Evolutionary conservation across 1,139 yeast species (phyloP).

Genomic region (Nematodospora anomalae): DNA sequence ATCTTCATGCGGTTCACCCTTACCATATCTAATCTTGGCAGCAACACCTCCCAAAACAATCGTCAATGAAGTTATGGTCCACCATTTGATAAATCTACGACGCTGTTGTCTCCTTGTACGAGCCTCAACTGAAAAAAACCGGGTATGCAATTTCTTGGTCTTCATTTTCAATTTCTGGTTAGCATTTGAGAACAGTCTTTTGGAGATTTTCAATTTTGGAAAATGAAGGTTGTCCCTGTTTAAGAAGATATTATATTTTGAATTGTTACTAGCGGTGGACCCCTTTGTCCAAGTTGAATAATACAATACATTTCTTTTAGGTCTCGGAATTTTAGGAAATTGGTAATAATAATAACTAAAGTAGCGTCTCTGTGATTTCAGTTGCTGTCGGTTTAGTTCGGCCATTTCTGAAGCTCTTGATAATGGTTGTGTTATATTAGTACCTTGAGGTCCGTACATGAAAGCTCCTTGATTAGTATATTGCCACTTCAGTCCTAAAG

Average conservation of each 20-base stretch:
- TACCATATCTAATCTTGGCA: constrained; percentile 48
- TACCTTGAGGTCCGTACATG: constrained; percentile 25
- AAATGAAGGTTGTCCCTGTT: constrained; percentile 8
- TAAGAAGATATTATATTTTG: constrained; percentile 3
- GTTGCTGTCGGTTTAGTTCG: constrained; percentile 25
- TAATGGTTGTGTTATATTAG: constrained; percentile 45
- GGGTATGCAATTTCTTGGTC: constrained; percentile 37
- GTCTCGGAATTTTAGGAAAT: constrained; percentile 64
- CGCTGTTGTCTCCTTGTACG: constrained; percentile 45
- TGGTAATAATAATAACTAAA: constrained; percentile 38
- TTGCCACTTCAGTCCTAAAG: constrained; percentile 12
- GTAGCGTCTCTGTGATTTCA: constrained; percentile 21
- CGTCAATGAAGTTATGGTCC: constrained; percentile 66
- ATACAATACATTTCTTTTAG: constrained; percentile 58
- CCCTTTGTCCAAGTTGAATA: constrained; percentile 45
- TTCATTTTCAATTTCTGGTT: constrained; percentile 37
- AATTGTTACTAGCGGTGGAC: constrained; percentile 4
- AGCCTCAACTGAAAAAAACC: constrained; percentile 48
- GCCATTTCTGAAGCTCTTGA: constrained; percentile 44
- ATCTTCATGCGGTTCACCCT: constrained; percentile 33
- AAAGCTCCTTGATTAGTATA: constrained; percentile 13
- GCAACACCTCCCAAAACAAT: constrained; percentile 67
- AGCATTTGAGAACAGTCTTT: constrained; percentile 40
- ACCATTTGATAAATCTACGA: constrained; percentile 61
- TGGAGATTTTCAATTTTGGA: constrained; percentile 21